phyloP scores from a whole-genome alignment of 2,329 filamentous ascomycete genomes.

The Alternaria ventricosa region DNA sequence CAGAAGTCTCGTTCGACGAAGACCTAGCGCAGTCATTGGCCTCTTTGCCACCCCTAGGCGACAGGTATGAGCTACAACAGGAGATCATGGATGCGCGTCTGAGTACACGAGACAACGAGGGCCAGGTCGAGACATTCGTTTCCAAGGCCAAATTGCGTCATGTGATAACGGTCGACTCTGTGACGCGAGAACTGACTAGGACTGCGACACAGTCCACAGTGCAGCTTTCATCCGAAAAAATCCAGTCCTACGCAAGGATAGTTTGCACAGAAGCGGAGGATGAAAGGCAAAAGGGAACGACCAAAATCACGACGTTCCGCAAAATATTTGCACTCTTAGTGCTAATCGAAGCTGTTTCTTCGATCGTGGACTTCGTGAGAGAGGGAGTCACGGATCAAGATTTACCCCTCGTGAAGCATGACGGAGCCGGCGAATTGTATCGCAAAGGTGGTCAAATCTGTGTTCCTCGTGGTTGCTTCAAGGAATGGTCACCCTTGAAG shows the following conservation, averaged over 20 bases:
- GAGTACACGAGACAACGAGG: background rate
- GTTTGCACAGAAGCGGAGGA: constrained; percentile 7
- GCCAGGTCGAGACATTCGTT: background rate
- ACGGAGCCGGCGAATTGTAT: background rate
- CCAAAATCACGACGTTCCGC: constrained; percentile 12
- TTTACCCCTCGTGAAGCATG: constrained; percentile 11
- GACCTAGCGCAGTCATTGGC: background rate
- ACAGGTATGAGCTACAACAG: constrained; percentile 1
- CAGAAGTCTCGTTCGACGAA: background rate
- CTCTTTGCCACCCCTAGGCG: background rate
- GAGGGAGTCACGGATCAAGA: constrained; percentile 22
- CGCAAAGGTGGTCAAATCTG: background rate
- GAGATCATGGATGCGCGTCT: constrained; percentile 1
- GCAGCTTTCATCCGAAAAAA: background rate
- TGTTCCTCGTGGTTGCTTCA: constrained; percentile 6
- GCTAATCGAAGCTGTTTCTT: constrained; percentile 3
- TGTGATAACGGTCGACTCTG: constrained; percentile 4
- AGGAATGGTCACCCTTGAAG: constrained; percentile 11
- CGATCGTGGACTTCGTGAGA: constrained; percentile 8
- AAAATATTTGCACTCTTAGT: constrained; percentile 22
- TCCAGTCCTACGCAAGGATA: background rate
- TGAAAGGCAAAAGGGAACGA: background rate
- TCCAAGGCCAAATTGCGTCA: background rate
- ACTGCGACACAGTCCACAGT: background rate
- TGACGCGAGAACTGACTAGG: constrained; percentile 7